These are phyloP conservation scores for Pilatotrama ljubarskyi DNA, from an alignment of 768 basidiomycete genomes.

Conservation along the genomic window DNA sequence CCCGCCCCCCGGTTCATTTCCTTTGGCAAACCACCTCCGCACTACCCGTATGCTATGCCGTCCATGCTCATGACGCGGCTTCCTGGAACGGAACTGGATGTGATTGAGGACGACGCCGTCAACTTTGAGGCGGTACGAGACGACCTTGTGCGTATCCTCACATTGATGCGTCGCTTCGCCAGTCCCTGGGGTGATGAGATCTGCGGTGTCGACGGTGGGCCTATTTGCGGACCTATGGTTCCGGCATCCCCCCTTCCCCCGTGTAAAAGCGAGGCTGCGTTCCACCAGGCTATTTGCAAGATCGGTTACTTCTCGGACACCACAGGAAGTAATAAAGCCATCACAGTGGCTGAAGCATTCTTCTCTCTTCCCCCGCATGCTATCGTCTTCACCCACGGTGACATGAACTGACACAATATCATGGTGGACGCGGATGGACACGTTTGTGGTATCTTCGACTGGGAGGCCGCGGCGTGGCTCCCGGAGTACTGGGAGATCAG, in stretches of 20 bases:
- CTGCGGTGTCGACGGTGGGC: slow-evolving; percentile 1
- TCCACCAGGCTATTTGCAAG: not conserved
- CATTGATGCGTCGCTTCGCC: not conserved
- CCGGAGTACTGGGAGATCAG: slow-evolving; percentile 24
- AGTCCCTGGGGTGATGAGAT: slow-evolving; percentile 1
- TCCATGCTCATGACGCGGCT: slow-evolving; percentile 5
- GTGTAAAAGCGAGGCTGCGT: not conserved
- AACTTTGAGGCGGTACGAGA: not conserved
- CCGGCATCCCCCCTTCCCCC: not conserved
- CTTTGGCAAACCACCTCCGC: not conserved
- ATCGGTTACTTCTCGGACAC: not conserved
- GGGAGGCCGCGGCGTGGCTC: slow-evolving; percentile 23
- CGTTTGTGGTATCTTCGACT: slow-evolving; percentile 22
- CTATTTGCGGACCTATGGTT: not conserved
- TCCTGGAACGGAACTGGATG: not conserved
- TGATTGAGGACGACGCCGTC: not conserved
- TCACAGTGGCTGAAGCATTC: not conserved
- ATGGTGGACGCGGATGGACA: slow-evolving; percentile 16
- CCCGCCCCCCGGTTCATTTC: slow-evolving; percentile 7
- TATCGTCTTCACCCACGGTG: slow-evolving; percentile 21
- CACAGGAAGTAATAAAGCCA: not conserved
- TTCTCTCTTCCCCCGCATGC: slow-evolving; percentile 5
- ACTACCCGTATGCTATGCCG: not conserved
- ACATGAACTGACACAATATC: slow-evolving; percentile 17
- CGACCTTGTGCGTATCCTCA: not conserved